phyloP scores from a whole-genome alignment of 148 eudicot genomes.

The Fagopyrum esculentum region DNA sequence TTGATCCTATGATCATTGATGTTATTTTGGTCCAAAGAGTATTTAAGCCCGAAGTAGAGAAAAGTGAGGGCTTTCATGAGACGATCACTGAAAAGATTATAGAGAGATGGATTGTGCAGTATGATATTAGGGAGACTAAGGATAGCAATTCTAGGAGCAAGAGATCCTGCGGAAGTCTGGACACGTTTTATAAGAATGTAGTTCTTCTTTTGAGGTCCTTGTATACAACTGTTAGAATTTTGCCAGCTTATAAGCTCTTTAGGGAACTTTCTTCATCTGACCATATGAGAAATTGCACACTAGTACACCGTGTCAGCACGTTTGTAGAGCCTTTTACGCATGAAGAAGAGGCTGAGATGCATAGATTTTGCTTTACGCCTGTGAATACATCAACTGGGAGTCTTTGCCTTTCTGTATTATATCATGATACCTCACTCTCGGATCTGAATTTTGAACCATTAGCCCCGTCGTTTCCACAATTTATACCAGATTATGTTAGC shows the following conservation, averaged over 20 bases:
- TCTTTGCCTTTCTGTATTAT: slow-evolving; percentile 70
- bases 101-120: slow-evolving; percentile 93
- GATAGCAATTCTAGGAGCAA: slow-evolving; percentile 37
- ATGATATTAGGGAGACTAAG: slow-evolving; percentile 52
- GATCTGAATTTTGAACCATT: slow-evolving; percentile 63
- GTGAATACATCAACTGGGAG: slow-evolving; percentile 80
- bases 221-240: slow-evolving; percentile 64
- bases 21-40: slow-evolving; percentile 55
- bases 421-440: slow-evolving; percentile 29
- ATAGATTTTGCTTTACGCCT: slow-evolving; percentile 53
- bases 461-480: slow-evolving; percentile 65
- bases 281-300: slow-evolving; percentile 50
- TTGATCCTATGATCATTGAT: slow-evolving; percentile 88
- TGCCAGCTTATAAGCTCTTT: slow-evolving; percentile 81
- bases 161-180: slow-evolving; percentile 48
- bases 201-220: slow-evolving; percentile 71
- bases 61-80: slow-evolving; percentile 17
- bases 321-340: slow-evolving; percentile 76
- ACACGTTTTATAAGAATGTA: slow-evolving; percentile 60
- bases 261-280: slow-evolving; percentile 68
- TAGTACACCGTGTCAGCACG: slow-evolving; percentile 60
- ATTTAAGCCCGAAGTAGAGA: slow-evolving; percentile 32
- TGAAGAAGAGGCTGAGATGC: slow-evolving; percentile 78
- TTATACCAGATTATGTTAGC: slow-evolving; percentile 87
- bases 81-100: slow-evolving; percentile 51